Evolutionary conservation across 805 yeast genomes (phyloP).

Genomic region (Metschnikowia drakensbergensis): DNA sequence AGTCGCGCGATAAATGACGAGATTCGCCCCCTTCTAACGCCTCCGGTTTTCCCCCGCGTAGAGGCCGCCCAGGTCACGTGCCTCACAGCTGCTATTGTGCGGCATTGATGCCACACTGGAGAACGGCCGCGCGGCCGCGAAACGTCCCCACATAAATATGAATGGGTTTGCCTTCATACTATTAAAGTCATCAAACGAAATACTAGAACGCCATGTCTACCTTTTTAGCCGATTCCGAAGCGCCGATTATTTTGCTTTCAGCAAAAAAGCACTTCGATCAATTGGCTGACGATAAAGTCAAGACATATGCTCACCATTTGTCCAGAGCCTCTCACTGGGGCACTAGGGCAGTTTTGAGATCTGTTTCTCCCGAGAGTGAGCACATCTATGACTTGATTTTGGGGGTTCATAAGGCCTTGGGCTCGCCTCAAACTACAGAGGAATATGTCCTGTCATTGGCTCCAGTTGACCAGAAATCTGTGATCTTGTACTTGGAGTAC

Average conservation of each 20-base stretch:
- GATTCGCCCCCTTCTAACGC: too few species aligned
- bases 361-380: slow-evolving; percentile 81
- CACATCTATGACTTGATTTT: slow-evolving; percentile 67
- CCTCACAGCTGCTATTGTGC: not conserved
- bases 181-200: not conserved
- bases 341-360: slow-evolving; percentile 71
- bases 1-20: too few species aligned
- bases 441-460: slow-evolving; percentile 37
- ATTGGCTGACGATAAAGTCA: slow-evolving; percentile 54
- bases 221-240: slow-evolving; percentile 38
- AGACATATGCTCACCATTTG: slow-evolving; percentile 73
- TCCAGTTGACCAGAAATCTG: slow-evolving; percentile 31
- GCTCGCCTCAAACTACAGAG: slow-evolving; percentile 40
- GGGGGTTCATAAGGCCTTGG: slow-evolving; percentile 48
- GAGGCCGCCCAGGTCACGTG: not conserved
- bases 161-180: not conserved
- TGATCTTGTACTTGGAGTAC: slow-evolving; percentile 57
- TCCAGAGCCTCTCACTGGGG: slow-evolving; percentile 85
- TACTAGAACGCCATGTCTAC: slow-evolving; percentile 11
- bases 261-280: slow-evolving; percentile 68
- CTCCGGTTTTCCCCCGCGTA: too few species aligned
- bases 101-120: slow-evolving; percentile 1
- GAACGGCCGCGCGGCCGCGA: slow-evolving; percentile 4
- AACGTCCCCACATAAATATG: not conserved
- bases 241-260: slow-evolving; percentile 45